Evolutionary conservation across 2,329 filamentous ascomycete species (phyloP), one percentile per base, ranked within the genome.

Genomic region (Trichoderma brevicompactum): DNA sequence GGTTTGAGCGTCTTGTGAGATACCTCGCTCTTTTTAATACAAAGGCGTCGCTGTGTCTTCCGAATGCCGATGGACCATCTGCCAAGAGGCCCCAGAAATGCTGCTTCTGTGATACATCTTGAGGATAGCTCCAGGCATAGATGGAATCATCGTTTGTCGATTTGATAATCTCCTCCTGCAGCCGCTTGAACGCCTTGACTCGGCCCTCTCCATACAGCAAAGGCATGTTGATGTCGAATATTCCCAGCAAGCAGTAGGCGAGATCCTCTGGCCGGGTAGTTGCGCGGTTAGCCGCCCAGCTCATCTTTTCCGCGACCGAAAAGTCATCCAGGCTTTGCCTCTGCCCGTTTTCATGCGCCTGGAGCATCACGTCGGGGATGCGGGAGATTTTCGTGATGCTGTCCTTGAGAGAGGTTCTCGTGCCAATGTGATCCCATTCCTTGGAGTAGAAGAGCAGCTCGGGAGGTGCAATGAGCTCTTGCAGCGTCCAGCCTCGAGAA

Each of bases 151-250:
- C 73, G 10, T 71, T 69, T 1, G 70, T 73, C 4, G 72, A 73
- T 28, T 69, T 72, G 7, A 74, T 71, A 7, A 74, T 73, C 43
- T 74, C 72, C n/a, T 73, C 70, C 38, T 74, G 72, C 1, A 74
- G 54, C 7, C 73, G 56, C 41, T 69, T 72, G 65, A 74, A 74
- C 1, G 73, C 72, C 23, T 74, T 73, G 23, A 34, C 60, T 32
- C 66, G 69, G 0, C 74, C 75, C 53, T 77, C 74, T 3, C 74
- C 74, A 13, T 76, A 76, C 0, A 77, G 68, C 7, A 77, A 64
- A 5, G 75, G 72, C 72, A 77, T 77, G 46, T 74, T 72, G 46
- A 77, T 75, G 56, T 73, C 68, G 53, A 77, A 76, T 8, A 77
- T 68, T 5, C 74, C 75, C 5, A 77, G 61, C 4, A 77, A 68